A percentile compares a stretch with the other conserved stretches of the same genome.
Conservation (phyloP, 164 flowering plant species). For the Sextonia rubra region DNA sequence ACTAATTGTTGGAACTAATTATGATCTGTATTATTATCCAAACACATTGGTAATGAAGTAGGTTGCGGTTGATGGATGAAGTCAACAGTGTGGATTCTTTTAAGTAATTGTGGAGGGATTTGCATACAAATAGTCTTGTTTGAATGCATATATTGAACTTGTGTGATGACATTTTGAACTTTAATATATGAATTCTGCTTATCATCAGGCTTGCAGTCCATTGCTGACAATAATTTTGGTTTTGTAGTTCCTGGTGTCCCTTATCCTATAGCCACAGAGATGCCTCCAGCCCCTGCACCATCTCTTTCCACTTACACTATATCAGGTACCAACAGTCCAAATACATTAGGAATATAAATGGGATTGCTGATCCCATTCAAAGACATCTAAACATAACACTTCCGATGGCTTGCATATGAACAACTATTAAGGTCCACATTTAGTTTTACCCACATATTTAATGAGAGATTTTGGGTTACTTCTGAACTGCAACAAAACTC, state of each 20-base stretch:
- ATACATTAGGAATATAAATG: too few relatives aligned
- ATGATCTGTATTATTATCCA: too few relatives aligned
- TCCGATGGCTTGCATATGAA: too few relatives aligned
- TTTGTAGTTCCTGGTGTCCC: constrained; percentile 86
- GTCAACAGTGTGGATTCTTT: neutral
- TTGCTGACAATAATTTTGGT: constrained; percentile 1
- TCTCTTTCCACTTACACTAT: constrained; percentile 35
- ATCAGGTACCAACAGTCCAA: constrained; percentile 48
- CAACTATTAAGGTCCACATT: too few relatives aligned
- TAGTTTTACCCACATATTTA: too few relatives aligned
- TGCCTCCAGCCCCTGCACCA: constrained; percentile 45
- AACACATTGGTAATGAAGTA: too few relatives aligned
- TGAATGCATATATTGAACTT: neutral
- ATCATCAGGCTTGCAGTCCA: neutral
- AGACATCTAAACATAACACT: too few relatives aligned
- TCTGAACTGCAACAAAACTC: too few relatives aligned
- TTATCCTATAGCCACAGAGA: constrained; percentile 41
- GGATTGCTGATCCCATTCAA: too few relatives aligned
- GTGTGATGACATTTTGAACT: neutral
- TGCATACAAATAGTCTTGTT: neutral
- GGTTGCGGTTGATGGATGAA: too few relatives aligned
- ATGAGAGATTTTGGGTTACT: too few relatives aligned
- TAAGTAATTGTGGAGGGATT: neutral
- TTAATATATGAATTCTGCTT: neutral
- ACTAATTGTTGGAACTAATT: neutral